Evolutionary conservation across 805 yeast species (phyloP), one percentile per base, ranked within the genome.

Genomic region (Pichia nakasei): DNA sequence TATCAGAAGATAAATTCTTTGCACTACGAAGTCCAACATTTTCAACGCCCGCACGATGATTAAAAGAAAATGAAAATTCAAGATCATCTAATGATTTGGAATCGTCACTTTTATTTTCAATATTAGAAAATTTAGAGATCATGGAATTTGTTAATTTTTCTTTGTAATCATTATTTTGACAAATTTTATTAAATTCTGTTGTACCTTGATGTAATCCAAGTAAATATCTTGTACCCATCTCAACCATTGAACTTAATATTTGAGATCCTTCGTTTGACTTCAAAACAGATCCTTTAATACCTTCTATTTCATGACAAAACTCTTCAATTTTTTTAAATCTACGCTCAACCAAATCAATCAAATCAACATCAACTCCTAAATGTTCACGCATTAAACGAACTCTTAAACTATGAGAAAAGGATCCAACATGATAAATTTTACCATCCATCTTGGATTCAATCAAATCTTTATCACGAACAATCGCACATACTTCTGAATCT

Each of bases 301-400:
- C 81, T 12, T 60, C 57, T 1, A 52, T 41, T 0, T 75, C 61
- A 17, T 52, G 53, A 2, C 80, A 76, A 54, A 68, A 66, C 5
- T 60, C 58, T 47, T 75, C 78, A 48, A 75, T 68, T 39, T 67
- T 65, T 17, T 62, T 57, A 43, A 85, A 82, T 52, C 84, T 72
- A 52, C 89, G 70, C 57, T 88, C 96, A 27, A 87, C 83, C 37
- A 83, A 63, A 45, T 89, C 97, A 22, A 88, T 63, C 15, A 82
- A 68, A 62, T 89, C 97, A 36, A 88, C 93, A 60, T 88, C 94
- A 43, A 95, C 82, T 22, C 98, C 99, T 22, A 93, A 60, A 64
- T 93, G 99, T 58, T 93, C 99, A 51, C 98, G 75, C 98, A 93
- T 93, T 41, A 94, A 70, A 49, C 97, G 73, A 68, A 88, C 76